Evolutionary conservation across 176 grass and related monocot species (phyloP).

Genomic region (Phoenix dactylifera): DNA sequence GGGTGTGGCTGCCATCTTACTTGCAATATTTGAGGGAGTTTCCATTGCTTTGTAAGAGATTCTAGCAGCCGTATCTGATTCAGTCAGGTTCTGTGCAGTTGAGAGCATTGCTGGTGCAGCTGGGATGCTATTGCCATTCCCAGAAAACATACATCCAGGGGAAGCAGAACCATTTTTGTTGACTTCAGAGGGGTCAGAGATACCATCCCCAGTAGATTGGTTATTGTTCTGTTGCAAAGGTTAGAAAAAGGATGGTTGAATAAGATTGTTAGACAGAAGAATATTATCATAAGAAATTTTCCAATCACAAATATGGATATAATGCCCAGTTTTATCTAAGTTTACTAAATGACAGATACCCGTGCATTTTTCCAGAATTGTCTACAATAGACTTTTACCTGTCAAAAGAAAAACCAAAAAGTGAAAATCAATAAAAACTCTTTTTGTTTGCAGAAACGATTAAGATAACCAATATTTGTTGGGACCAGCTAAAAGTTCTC

Average conservation of each 20-base stretch:
- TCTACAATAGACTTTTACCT: constrained; percentile 94
- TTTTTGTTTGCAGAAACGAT: neutral
- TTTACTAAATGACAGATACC: constrained; percentile 31
- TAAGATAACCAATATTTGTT: neutral
- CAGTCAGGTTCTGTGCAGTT: constrained; percentile 36
- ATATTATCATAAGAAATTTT: constrained; percentile 1
- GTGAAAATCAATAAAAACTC: constrained; percentile 1
- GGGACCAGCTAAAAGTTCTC: neutral
- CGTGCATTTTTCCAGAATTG: constrained; percentile 92
- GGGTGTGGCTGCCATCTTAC: constrained; percentile 24
- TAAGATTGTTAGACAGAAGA: neutral
- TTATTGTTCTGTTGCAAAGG: constrained; percentile 48
- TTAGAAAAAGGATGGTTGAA: constrained; percentile 8
- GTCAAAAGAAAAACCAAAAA: constrained; percentile 30
- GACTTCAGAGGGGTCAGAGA: constrained; percentile 44
- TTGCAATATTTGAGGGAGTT: constrained; percentile 29
- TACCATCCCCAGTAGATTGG: constrained; percentile 41
- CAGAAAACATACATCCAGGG: constrained; percentile 44
- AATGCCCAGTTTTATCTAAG: neutral
- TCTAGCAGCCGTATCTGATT: constrained; percentile 37
- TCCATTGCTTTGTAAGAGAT: constrained; percentile 40
- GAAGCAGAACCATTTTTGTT: constrained; percentile 52
- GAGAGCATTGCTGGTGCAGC: constrained; percentile 44
- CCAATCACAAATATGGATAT: constrained; percentile 12
- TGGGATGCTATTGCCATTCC: constrained; percentile 35